Evolutionary conservation across 257 asterid genomes (phyloP).

Genomic region (Solanum chiquidenum): DNA sequence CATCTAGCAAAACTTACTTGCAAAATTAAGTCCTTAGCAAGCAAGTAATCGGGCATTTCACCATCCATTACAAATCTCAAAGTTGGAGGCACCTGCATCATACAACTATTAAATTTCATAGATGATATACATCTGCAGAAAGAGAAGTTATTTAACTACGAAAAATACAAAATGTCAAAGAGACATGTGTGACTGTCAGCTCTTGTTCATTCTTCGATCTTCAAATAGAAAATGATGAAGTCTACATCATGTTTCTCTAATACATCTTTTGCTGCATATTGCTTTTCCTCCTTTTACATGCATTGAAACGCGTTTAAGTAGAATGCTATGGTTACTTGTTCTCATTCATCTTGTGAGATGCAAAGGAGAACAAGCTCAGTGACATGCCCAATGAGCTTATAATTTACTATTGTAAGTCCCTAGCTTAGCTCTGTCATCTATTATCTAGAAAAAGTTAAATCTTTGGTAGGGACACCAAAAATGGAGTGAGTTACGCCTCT

Average conservation of each 20-base stretch:
- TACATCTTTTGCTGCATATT: background rate
- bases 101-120: background rate
- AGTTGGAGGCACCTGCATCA: constrained; percentile 88
- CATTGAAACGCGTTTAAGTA: background rate
- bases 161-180: background rate
- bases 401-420: background rate
- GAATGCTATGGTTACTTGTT: background rate
- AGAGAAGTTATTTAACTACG: background rate
- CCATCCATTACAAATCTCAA: constrained; percentile 97
- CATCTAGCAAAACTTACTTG: constrained; percentile 46
- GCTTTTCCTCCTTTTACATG: background rate
- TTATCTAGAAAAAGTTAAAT: background rate
- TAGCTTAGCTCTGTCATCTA: background rate
- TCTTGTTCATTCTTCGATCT: background rate
- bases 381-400: background rate
- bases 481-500: background rate
- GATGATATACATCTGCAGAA: background rate
- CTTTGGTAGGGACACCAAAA: background rate
- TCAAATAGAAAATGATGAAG: background rate
- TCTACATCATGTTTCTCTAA: background rate
- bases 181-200: background rate
- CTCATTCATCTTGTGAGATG: background rate
- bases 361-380: background rate
- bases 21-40: constrained; percentile 93
- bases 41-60: constrained; percentile 94